Evolutionary conservation across 352 stramenopile genomes (phyloP), one percentile per base, ranked within the genome.

Genomic region (Peronospora farinosa): DNA sequence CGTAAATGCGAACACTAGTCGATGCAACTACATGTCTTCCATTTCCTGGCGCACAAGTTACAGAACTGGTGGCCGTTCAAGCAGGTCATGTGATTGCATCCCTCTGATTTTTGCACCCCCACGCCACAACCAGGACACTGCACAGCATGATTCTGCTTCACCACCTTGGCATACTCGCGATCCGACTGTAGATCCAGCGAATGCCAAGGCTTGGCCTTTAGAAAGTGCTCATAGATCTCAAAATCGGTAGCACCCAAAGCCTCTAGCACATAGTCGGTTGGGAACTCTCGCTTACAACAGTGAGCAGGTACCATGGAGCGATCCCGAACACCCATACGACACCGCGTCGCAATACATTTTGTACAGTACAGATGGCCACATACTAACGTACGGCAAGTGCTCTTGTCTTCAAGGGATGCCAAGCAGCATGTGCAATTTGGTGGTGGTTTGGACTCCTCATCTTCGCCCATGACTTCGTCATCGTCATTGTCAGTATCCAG

Each of bases 81-180:
- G 49, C 80, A 91, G 19, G 6, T 47, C 53, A 91, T 81, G 19
- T 49, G 58, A 47, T 78, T 78, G 59, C 77, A 91, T n/a, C 80
- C 80, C 0, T 3, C 12, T 16, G 55, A 52, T 32, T 63, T 70
- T 28, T 84, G 59, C 30, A 88, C 75, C 5, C 80, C 80, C 5
- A 91, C 54, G 28, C 77, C 80, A 56, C 80, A 91, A 27, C 61
- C 61, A 33, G 80, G 80, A 47, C 80, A 88, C 50, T 91, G 80
- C n/a, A 72, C 60, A 2, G 54, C 65, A 33, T 62, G 44, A 8
- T 68, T 47, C 9, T 36, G 13, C 27, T 53, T 44, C 28, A 88
- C 61, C 13, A 72, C 47, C 4, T 46, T 47, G 7, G 72, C 62
- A 40, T 91, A 91, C 15, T 86, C 74, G 27, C 63, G 64, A 54